Conservation (phyloP, 306 rosid species). For the Cucurbita moschata region DNA sequence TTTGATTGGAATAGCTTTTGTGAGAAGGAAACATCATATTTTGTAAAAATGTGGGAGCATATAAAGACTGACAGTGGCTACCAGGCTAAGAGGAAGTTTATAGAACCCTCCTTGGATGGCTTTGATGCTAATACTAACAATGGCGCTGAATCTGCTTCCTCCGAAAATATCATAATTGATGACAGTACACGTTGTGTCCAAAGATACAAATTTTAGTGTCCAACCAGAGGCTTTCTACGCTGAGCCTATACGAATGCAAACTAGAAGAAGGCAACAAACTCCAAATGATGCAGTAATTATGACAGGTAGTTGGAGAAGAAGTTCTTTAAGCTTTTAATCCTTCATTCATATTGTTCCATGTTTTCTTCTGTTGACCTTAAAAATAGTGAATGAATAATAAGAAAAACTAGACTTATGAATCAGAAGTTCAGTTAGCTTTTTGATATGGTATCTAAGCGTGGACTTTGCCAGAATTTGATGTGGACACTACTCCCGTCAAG, state of each 20-base stretch:
- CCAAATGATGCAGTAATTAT: not conserved
- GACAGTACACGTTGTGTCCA: slow-evolving; percentile 1
- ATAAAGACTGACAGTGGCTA: slow-evolving; percentile 8
- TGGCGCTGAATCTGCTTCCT: slow-evolving; percentile 13
- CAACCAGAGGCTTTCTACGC: not conserved
- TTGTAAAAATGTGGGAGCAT: slow-evolving; percentile 32
- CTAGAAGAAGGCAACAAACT: slow-evolving; percentile 11
- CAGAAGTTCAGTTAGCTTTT: no score
- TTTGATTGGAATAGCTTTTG: slow-evolving; percentile 39
- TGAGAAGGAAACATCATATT: slow-evolving; percentile 49
- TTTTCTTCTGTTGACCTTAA: not conserved
- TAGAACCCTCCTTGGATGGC: slow-evolving; percentile 15
- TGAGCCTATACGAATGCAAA: slow-evolving; percentile 5
- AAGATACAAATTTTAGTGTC: slow-evolving; percentile 10
- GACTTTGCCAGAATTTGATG: slow-evolving; percentile 14
- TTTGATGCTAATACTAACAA: slow-evolving; percentile 16
- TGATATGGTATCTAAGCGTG: not conserved
- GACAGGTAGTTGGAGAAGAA: not conserved
- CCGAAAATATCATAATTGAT: slow-evolving; percentile 10
- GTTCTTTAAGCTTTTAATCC: not conserved
- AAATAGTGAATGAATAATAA: not conserved
- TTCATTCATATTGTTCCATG: not conserved
- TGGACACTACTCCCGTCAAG: slow-evolving; percentile 11
- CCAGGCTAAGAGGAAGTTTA: slow-evolving; percentile 12
- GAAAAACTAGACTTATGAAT: not conserved